Base-by-base conservation (phyloP, 1,284 basidiomycete genomes). In the Puccinia triticina region DNA sequence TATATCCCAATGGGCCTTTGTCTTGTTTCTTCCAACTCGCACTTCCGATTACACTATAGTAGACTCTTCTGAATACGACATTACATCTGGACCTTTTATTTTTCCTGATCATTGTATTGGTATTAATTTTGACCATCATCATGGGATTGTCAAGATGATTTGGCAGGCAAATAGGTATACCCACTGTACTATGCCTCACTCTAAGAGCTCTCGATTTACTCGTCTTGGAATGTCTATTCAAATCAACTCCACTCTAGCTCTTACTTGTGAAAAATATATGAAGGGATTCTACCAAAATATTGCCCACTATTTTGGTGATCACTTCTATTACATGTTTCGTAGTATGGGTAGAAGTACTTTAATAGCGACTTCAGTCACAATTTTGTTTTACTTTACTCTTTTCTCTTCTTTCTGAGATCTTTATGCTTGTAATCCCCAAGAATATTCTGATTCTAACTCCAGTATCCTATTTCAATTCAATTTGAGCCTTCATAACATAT, bases 121-220 rank as follows among this genome's bases (percentile, higher is more conserved):
- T 46, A 69, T 69, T 14, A 37, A 69, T 10, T 69, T 69, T 46
- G 40, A 69, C 8, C 67, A 69, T 37, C 67, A 69, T 16, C 67
- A 69, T 26, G 37, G 67, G 3, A 67, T 69, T 46, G 67, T 69
- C 1, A 43, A 69, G 23, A 43, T 69, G 37, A 43, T 69, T n/a
- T 69, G 67, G 67, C 40, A 43, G 16, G 67, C 67, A 2, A 72
- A 48, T 18, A 26, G 18, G 11, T 72, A 50, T 72, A 50, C 23
- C 1, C 69, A 72, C 29, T 72, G 46, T 34, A 72, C 69, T 50
- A 26, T 72, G n/a, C 69, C 69, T 29, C 43, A 48, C 18, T 50
- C 69, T 32, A 3, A 7, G 4, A 48, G 43, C 37, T 69, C n/a
- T n/a, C n/a, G n/a, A n/a, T n/a, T n/a, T n/a, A n/a, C n/a, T n/a